Evolutionary conservation across 441 rosid genomes (phyloP).

Genomic region (Pelargonium myrrhifolium): DNA sequence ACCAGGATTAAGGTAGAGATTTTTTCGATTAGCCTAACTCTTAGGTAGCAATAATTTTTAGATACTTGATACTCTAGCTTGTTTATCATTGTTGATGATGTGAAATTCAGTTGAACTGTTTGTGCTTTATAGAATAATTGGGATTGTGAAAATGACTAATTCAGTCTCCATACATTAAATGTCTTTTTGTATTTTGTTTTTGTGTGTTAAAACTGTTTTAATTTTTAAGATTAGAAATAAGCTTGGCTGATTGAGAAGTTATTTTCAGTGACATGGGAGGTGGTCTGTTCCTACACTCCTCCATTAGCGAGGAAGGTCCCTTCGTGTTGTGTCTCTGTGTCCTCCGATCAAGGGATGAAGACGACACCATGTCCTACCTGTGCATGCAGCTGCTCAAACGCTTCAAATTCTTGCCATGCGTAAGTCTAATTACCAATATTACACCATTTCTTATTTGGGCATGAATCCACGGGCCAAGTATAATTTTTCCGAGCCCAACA

Average conservation of each 20-base stretch:
- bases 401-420: neutral
- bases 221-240: neutral
- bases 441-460: neutral
- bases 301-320: slow-evolving; percentile 5
- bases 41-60: neutral
- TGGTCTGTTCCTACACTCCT: neutral
- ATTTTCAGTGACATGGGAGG: slow-evolving; percentile 5
- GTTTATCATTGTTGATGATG: neutral
- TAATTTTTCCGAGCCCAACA: no score
- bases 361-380: neutral
- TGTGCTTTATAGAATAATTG: neutral
- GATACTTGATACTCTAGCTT: neutral
- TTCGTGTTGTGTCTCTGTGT: slow-evolving; percentile 4
- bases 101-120: neutral
- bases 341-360: neutral
- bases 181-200: neutral
- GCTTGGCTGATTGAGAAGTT: neutral
- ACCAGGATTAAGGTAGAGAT: neutral
- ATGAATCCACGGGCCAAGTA: no score
- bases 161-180: neutral
- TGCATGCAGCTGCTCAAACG: neutral
- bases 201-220: neutral
- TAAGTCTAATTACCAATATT: neutral
- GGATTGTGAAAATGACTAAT: neutral
- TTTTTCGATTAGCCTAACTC: neutral